phyloP scores from a whole-genome alignment of 176 grass and related monocot genomes.

The Triticum aestivum region IWGSC_CS_RefSeq_v2.1 NC_057807.1:480669644-480670143 shows the following conservation, averaged over 20 bases:
- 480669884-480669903: conserved; percentile 1
- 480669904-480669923: conserved; percentile 47
- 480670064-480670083: conserved; percentile 11
- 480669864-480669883: conserved; percentile 22
- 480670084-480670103: conserved; percentile 1
- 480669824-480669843: conserved; percentile 1
- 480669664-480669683: conserved; percentile 98
- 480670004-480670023: conserved; percentile 95
- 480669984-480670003: conserved; percentile 99
- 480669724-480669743: conserved; percentile 92
- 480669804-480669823: conserved; percentile 75
- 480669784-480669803: conserved; percentile 62
- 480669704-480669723: conserved; percentile 98
- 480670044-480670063: conserved; percentile 97
- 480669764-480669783: conserved; percentile 87
- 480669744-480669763: conserved; percentile 98
- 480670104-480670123: not conserved
- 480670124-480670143: not conserved
- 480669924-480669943: conserved; percentile 78
- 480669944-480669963: conserved; percentile 98
- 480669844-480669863: not conserved
- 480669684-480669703: conserved; percentile 92
- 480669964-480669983: conserved; percentile 98
- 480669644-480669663: conserved; percentile 95
- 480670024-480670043: conserved; percentile 98